Conservation (phyloP, 2,329 filamentous ascomycete genomes). For the Colletotrichum filicis region DNA sequence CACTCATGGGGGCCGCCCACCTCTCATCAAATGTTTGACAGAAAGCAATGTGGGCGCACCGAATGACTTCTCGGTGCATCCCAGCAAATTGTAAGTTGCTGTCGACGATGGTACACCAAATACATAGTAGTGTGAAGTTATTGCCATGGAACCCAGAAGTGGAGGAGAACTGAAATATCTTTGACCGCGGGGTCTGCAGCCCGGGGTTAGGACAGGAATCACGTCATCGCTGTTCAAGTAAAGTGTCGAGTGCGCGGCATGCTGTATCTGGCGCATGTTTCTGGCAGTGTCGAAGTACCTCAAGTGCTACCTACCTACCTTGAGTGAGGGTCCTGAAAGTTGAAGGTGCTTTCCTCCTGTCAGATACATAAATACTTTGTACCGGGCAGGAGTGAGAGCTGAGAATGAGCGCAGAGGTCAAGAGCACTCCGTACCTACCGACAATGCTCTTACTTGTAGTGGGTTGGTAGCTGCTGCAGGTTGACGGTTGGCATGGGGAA, state of each 20-base stretch:
- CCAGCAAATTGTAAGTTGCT: background rate
- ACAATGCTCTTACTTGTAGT: background rate
- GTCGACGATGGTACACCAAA: background rate
- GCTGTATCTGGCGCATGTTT: slow-evolving; percentile 14
- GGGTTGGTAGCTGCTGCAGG: background rate
- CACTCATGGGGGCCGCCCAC: background rate
- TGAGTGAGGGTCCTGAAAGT: background rate
- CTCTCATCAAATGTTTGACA: background rate
- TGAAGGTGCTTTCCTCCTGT: background rate
- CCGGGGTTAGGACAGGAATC: background rate
- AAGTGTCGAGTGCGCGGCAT: background rate
- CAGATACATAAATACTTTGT: too few species aligned
- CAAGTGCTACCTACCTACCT: too few species aligned
- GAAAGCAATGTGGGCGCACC: background rate
- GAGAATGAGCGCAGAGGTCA: background rate
- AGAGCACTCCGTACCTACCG: background rate
- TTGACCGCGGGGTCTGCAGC: too few species aligned
- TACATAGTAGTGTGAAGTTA: background rate
- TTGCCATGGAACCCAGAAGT: too few species aligned
- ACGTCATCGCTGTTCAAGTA: background rate
- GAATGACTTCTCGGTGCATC: background rate
- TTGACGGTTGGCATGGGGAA: background rate
- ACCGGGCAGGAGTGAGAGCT: background rate
- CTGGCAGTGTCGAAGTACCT: background rate
- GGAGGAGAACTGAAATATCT: too few species aligned